A percentile compares a stretch with the other conserved stretches of the same genome.
phyloP scores from a whole-genome alignment of 805 yeast genomes.

The Zygosaccharomyces rouxii region DNA sequence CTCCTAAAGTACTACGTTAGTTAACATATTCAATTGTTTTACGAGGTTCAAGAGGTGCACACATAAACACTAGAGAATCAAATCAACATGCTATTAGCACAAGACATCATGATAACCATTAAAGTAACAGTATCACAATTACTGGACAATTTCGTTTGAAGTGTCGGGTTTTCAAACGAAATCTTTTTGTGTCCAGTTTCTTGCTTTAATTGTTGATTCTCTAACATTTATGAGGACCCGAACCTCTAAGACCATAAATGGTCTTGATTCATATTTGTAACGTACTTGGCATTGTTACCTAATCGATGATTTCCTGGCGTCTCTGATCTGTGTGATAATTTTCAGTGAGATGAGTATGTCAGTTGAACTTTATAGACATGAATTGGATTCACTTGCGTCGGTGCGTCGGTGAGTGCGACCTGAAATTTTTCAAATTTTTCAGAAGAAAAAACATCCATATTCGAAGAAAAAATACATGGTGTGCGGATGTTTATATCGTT shows the following conservation, averaged over 20 bases:
- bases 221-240: conserved; percentile 58
- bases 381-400: conserved; percentile 1
- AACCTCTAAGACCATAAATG: conserved; percentile 43
- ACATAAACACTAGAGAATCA: conserved; percentile 17
- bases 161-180: conserved; percentile 86
- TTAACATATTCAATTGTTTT: conserved; percentile 6
- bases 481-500: conserved; percentile 5
- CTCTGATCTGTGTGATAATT: not conserved
- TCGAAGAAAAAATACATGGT: conserved; percentile 1
- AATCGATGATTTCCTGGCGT: conserved; percentile 17
- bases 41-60: conserved; percentile 17
- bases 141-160: conserved; percentile 43
- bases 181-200: conserved; percentile 14
- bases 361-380: conserved; percentile 3
- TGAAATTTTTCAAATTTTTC: not conserved
- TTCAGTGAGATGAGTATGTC: not conserved
- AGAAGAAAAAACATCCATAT: not conserved
- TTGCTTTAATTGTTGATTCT: conserved; percentile 1
- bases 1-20: conserved; percentile 51
- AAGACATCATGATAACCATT: not conserved
- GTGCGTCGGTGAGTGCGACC: not conserved
- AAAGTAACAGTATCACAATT: not conserved
- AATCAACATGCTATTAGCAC: not conserved
- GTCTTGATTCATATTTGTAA: conserved; percentile 14
- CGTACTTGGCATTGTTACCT: conserved; percentile 63